phyloP scores from a whole-genome alignment of 257 asterid genomes.

The Plectranthus barbatus region DNA sequence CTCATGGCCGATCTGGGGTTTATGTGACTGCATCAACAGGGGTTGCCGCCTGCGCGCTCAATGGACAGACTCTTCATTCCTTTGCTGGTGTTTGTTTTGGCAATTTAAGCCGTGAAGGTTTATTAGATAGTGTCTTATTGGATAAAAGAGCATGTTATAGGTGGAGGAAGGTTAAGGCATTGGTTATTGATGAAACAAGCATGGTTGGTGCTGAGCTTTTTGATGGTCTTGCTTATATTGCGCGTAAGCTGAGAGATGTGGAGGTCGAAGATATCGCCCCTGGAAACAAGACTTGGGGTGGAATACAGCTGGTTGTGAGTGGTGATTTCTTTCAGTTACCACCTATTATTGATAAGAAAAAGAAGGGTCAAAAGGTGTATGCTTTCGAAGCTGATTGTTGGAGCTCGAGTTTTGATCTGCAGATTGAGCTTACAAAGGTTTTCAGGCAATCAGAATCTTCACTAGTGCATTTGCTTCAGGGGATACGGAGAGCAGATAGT shows the following conservation, averaged over 20 bases:
- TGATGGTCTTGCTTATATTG: conserved; percentile 42
- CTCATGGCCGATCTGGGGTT: conserved; percentile 42
- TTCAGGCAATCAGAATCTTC: conserved; percentile 58
- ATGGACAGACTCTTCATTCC: conserved; percentile 54
- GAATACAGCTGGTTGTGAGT: conserved; percentile 66
- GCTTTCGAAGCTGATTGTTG: conserved; percentile 72
- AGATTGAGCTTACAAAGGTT: conserved; percentile 45
- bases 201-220: conserved; percentile 52
- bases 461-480: conserved; percentile 46
- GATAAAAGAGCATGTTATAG: conserved; percentile 32
- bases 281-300: conserved; percentile 54
- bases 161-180: conserved; percentile 54
- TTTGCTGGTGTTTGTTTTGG: conserved; percentile 52
- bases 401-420: conserved; percentile 44
- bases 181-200: conserved; percentile 66
- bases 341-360: conserved; percentile 27
- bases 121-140: conserved; percentile 33
- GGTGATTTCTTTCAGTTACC: conserved; percentile 81
- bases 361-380: conserved; percentile 21
- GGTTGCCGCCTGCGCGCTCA: conserved; percentile 52
- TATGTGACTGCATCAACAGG: conserved; percentile 77
- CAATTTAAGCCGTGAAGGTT: conserved; percentile 18
- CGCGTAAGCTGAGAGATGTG: conserved; percentile 30
- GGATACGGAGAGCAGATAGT: conserved; percentile 45
- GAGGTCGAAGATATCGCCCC: not conserved